Conservation (phyloP, 2,329 filamentous ascomycete species). For the Knufia petricola region DNA sequence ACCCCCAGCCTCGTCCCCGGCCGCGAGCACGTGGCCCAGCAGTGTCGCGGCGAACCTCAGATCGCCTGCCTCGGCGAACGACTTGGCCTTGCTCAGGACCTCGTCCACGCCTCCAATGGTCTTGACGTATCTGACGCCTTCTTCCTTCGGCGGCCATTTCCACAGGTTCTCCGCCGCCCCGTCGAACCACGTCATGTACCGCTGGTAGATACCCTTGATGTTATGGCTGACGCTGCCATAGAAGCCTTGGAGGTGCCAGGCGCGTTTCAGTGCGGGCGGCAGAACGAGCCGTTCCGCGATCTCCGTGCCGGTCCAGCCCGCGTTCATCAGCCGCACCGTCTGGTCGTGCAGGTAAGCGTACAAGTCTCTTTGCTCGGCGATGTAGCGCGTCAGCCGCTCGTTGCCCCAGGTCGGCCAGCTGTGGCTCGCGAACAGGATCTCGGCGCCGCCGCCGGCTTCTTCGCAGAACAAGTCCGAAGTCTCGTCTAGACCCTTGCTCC, state of each 20-base stretch:
- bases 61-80: constrained; percentile 26
- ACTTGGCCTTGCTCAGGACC: constrained; percentile 26
- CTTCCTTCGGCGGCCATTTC: constrained; percentile 29
- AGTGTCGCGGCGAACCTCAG: constrained; percentile 33
- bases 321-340: constrained; percentile 32
- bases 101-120: constrained; percentile 30
- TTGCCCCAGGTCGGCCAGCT: constrained; percentile 37
- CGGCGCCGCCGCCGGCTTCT: constrained; percentile 17
- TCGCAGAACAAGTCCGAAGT: constrained; percentile 29
- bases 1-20: constrained; percentile 13
- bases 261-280: constrained; percentile 26
- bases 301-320: constrained; percentile 30
- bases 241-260: constrained; percentile 29
- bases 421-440: constrained; percentile 33
- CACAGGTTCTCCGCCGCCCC: constrained; percentile 30
- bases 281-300: constrained; percentile 32
- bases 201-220: constrained; percentile 32
- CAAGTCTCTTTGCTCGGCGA: constrained; percentile 32
- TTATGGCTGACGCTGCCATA: constrained; percentile 34
- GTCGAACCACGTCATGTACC: constrained; percentile 29
- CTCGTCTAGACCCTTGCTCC: constrained; percentile 35
- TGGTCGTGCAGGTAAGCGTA: constrained; percentile 36
- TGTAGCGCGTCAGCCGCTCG: constrained; percentile 20
- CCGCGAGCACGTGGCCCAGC: constrained; percentile 29
- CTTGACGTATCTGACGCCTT: constrained; percentile 29